These are phyloP conservation scores for Vitis riparia DNA, from an alignment of 164 flowering plant genomes.

Conservation along the genomic window DNA sequence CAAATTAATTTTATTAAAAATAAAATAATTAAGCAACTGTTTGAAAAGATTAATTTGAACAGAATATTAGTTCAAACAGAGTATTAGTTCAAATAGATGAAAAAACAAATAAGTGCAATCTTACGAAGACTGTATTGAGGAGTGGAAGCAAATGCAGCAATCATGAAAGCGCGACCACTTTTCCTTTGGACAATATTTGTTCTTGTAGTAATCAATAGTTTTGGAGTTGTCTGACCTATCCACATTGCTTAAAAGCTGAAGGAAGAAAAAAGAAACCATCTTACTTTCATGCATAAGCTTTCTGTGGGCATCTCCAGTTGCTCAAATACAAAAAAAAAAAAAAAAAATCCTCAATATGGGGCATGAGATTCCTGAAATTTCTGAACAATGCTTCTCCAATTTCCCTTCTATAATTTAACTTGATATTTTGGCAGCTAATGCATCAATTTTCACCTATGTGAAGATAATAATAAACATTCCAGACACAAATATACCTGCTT, in stretches of 20 bases:
- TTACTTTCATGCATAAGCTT: not conserved
- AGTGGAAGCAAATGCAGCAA: conserved; percentile 65
- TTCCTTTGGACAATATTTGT: conserved; percentile 61
- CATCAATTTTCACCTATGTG: not conserved
- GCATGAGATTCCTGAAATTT: not conserved
- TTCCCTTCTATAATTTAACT: not conserved
- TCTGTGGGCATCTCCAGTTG: not conserved
- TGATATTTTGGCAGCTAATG: not conserved
- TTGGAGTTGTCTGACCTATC: conserved; percentile 39
- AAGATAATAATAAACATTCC: not conserved
- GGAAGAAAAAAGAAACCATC: not conserved
- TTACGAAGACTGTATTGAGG: conserved; percentile 33
- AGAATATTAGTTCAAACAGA: not conserved
- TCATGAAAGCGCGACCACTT: conserved; percentile 67
- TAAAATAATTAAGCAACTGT: not conserved
- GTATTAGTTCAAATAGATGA: not conserved
- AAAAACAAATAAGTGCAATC: conserved; percentile 9
- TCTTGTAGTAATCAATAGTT: conserved; percentile 53
- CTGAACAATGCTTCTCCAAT: not conserved
- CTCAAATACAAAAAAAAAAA: not conserved
- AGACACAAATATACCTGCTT: conserved; percentile 50
- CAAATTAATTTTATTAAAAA: not conserved
- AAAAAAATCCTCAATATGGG: not conserved
- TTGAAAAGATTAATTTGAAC: not conserved
- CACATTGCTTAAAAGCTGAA: conserved; percentile 64